Evolutionary conservation across 495 filamentous ascomycete species (phyloP).

Genomic region (Trichoderma asperelloides): DNA sequence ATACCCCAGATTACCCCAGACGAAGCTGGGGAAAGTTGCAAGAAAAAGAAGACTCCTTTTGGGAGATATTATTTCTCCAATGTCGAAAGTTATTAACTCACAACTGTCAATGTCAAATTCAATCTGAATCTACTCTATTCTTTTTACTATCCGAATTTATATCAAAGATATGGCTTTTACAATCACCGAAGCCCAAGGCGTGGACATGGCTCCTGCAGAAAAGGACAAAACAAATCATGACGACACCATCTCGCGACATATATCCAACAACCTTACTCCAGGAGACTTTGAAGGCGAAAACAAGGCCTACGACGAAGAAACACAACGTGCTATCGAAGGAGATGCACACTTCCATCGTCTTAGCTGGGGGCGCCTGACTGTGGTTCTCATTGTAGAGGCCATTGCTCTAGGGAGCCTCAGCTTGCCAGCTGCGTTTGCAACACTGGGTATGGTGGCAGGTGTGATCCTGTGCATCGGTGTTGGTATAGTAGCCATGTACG

Average conservation of each 20-base stretch:
- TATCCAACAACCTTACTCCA: not conserved
- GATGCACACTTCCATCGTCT: slow-evolving; percentile 30
- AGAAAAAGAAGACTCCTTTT: not conserved
- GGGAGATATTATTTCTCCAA: not conserved
- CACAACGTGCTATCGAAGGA: too few species aligned
- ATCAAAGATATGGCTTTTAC: not conserved
- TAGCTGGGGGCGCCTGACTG: too few species aligned
- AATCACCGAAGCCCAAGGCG: not conserved
- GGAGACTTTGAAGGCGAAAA: not conserved
- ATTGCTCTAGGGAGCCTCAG: too few species aligned
- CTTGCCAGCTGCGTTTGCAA: too few species aligned
- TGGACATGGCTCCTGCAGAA: not conserved
- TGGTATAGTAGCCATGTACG: too few species aligned
- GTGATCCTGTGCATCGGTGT: too few species aligned
- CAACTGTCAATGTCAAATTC: not conserved
- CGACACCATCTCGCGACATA: not conserved
- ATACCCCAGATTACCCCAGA: not conserved
- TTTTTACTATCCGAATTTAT: not conserved
- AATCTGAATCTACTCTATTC: not conserved
- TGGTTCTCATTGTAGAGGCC: too few species aligned
- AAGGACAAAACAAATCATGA: not conserved
- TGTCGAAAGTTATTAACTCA: not conserved
- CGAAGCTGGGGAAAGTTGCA: not conserved
- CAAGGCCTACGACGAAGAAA: not conserved
- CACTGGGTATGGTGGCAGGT: too few species aligned